A percentile compares a stretch with the other conserved stretches of the same genome.
Conservation (phyloP, 768 basidiomycete species). For the Hygrophoropsis aurantiaca region DNA sequence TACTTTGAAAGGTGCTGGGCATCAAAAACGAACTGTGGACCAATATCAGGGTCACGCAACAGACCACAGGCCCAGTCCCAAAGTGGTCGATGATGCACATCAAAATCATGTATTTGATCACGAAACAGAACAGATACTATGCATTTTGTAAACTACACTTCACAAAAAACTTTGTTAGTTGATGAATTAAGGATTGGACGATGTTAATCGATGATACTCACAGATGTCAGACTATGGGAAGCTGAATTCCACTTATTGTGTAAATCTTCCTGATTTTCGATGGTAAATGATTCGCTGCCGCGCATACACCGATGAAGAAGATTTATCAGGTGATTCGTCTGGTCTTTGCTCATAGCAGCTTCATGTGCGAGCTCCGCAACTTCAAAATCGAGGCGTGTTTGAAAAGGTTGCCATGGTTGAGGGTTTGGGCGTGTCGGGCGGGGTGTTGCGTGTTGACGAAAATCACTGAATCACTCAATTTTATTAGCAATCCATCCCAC, state of each 20-base stretch:
- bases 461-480: slow-evolving; percentile 16
- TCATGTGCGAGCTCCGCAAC: slow-evolving; percentile 25
- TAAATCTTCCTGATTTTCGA: slow-evolving; percentile 19
- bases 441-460: background rate
- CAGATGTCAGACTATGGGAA: slow-evolving; percentile 3
- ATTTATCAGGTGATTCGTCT: slow-evolving; percentile 17
- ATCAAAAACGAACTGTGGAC: slow-evolving; percentile 30
- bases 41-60: slow-evolving; percentile 22
- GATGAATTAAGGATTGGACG: background rate
- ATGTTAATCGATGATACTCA: no score
- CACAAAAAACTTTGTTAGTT: background rate
- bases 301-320: slow-evolving; percentile 10
- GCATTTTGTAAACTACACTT: slow-evolving; percentile 13
- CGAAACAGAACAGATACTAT: slow-evolving; percentile 17
- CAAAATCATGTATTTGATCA: slow-evolving; percentile 10
- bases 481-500: background rate
- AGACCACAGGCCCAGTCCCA: slow-evolving; percentile 30
- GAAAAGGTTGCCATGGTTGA: slow-evolving; percentile 32
- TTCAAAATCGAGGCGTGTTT: slow-evolving; percentile 26
- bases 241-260: slow-evolving; percentile 15
- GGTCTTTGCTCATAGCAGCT: slow-evolving; percentile 14
- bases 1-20: slow-evolving; percentile 27
- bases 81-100: slow-evolving; percentile 19
- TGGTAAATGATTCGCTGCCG: background rate
- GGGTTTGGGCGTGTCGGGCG: slow-evolving; percentile 3